Evolutionary conservation across 805 yeast genomes (phyloP), one percentile per base, ranked within the genome.

Genomic region (Pichia occidentalis): DNA sequence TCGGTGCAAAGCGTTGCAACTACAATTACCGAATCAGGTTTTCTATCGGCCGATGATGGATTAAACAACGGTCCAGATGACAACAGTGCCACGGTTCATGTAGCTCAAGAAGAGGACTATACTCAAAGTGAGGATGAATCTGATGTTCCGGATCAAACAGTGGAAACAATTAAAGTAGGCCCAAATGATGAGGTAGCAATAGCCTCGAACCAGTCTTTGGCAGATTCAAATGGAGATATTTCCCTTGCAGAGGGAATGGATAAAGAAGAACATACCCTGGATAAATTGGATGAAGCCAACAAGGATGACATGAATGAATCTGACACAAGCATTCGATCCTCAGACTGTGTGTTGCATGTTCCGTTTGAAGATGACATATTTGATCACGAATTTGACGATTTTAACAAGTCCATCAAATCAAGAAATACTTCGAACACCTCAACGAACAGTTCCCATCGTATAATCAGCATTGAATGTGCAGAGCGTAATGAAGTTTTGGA

Each of bases 351-450:
- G 12, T 40, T 57, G 9, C 45, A 50, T 12, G 47, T 51, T 9
- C 68, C 75, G 19, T 60, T 71, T 28, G 73, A 69, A 35, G 59
- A 68, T 23, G 62, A 61, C 42, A 61, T 65, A 34, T 58, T 56
- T 45, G 54, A 61, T 16, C 33, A 29, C 19, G 47, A 44, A 2
- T 62, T 69, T 13, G 41, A 43, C 7, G 45, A 42, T 16, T 45
- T 43, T 17, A 53, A 56, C 19, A 71, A 65, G 41, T 60, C 63
- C 18, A 51, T 46, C 25, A 40, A 50, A 30, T 24, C 41, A 13
- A 39, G 43, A 32, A 39, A 33, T 9, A 29, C 37, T 11, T 43
- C 47, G 18, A 36, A 30, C 9, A 34, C 33, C 21, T 29, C 46
- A 14, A 20, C 21, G 3, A 18, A 24, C 13, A 24, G 34, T 3